These are phyloP conservation scores for Hordeum vulgare DNA, from an alignment of 176 grass and related monocot species.

Conservation along the genomic window DNA sequence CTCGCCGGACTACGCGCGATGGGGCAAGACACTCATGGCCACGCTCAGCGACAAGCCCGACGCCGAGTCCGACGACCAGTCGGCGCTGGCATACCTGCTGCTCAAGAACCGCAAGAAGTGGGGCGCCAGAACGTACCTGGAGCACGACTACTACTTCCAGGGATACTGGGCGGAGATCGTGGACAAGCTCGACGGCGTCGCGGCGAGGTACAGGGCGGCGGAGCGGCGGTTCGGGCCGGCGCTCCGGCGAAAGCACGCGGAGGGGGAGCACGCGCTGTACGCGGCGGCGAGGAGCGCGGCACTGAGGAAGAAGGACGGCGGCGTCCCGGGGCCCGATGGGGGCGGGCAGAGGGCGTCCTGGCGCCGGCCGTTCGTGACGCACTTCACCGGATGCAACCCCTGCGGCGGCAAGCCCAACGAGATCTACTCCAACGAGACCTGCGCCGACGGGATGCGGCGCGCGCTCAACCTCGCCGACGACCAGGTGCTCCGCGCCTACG, in stretches of 20 bases:
- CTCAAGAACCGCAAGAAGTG: slow-evolving; percentile 9
- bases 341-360: slow-evolving; percentile 9
- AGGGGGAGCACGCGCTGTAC: slow-evolving; percentile 32
- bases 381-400: slow-evolving; percentile 94
- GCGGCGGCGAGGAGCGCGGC: slow-evolving; percentile 29
- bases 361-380: slow-evolving; percentile 74
- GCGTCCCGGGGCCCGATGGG: neutral
- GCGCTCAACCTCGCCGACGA: slow-evolving; percentile 80
- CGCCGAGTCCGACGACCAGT: slow-evolving; percentile 57
- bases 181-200: slow-evolving; percentile 30
- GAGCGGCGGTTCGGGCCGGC: slow-evolving; percentile 17
- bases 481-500: slow-evolving; percentile 75
- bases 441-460: slow-evolving; percentile 63
- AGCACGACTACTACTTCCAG: slow-evolving; percentile 57
- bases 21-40: slow-evolving; percentile 20
- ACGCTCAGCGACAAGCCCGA: slow-evolving; percentile 35
- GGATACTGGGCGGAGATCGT: slow-evolving; percentile 78
- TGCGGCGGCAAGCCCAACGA: slow-evolving; percentile 65
- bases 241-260: slow-evolving; percentile 54
- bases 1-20: slow-evolving; percentile 4
- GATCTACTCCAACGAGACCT: slow-evolving; percentile 41
- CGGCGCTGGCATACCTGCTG: slow-evolving; percentile 58
- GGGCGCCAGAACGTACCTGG: slow-evolving; percentile 30
- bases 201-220: slow-evolving; percentile 26
- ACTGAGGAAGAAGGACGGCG: no score